These are phyloP conservation scores for Fraxinus cuspidata DNA, from an alignment of 257 asterid species.

Conservation along the genomic window DNA sequence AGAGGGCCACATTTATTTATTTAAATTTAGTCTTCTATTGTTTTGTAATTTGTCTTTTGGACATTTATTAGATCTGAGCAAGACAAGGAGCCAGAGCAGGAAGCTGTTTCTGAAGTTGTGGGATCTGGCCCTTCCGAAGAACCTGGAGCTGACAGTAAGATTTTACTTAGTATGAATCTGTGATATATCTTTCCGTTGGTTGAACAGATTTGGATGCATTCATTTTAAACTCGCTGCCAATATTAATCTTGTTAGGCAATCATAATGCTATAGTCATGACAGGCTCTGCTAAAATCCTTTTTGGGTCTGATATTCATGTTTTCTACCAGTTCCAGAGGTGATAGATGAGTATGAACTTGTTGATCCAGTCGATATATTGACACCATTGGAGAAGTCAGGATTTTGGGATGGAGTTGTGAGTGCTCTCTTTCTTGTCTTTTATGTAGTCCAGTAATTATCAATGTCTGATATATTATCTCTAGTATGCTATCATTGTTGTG, in stretches of 20 bases:
- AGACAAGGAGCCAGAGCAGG: conserved; percentile 96
- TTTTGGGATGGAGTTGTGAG: conserved; percentile 99
- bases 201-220: conserved; percentile 16
- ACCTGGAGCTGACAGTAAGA: conserved; percentile 62
- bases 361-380: conserved; percentile 95
- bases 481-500: conserved; percentile 10
- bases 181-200: not conserved
- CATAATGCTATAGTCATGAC: conserved; percentile 6
- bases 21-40: not conserved
- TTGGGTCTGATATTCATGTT: conserved; percentile 33
- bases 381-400: conserved; percentile 95
- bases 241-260: conserved; percentile 17
- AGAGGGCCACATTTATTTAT: not conserved
- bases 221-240: conserved; percentile 17
- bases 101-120: conserved; percentile 58
- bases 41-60: not conserved
- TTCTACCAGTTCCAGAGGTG: conserved; percentile 78
- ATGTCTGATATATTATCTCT: conserved; percentile 13
- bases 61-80: conserved; percentile 78
- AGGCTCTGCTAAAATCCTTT: not conserved
- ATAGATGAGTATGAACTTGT: conserved; percentile 97
- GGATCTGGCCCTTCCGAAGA: conserved; percentile 79
- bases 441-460: not conserved
- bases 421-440: conserved; percentile 25
- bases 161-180: conserved; percentile 13